Percentiles rank a stretch among this genome's conserved stretches.
These are phyloP conservation scores for Emiliania huxleyi DNA, from an alignment of 78 protist species.

Conservation along the genomic window DNA sequence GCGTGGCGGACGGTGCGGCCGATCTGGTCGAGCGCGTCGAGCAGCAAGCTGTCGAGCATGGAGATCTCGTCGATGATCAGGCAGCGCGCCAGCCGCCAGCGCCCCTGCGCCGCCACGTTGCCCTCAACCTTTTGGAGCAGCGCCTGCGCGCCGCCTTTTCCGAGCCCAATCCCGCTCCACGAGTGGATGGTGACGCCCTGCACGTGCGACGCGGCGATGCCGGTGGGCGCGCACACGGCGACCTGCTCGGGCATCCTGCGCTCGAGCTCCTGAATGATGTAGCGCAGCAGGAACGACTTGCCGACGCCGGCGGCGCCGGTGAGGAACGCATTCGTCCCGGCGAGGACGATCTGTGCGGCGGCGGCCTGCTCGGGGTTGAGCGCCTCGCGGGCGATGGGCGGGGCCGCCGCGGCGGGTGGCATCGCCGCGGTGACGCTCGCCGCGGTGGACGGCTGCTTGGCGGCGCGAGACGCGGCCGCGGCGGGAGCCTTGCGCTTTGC, in stretches of 20 bases:
- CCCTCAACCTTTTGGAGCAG: background rate
- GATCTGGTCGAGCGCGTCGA: slow-evolving; percentile 66
- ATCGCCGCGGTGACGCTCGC: no score
- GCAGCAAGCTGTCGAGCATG: slow-evolving; percentile 59
- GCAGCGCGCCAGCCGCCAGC: slow-evolving; percentile 57
- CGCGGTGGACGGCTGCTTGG: no score
- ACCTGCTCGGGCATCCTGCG: background rate
- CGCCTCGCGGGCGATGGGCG: no score
- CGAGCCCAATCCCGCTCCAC: background rate
- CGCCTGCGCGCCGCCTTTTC: background rate
- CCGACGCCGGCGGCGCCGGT: background rate
- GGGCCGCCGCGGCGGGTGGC: no score
- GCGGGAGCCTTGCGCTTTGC: no score
- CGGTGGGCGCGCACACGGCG: background rate
- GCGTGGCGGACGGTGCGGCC: slow-evolving; percentile 45
- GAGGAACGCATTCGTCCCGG: background rate
- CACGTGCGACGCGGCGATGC: background rate
- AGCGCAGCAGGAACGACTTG: background rate
- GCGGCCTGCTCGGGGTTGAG: no score
- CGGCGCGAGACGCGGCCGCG: no score
- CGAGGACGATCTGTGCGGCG: no score
- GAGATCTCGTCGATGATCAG: slow-evolving; percentile 85
- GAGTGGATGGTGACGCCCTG: background rate
- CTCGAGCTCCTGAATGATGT: background rate
- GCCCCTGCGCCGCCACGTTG: background rate